phyloP scores from a whole-genome alignment of 2,329 filamentous ascomycete genomes.

The Alternaria gansuensis region DNA sequence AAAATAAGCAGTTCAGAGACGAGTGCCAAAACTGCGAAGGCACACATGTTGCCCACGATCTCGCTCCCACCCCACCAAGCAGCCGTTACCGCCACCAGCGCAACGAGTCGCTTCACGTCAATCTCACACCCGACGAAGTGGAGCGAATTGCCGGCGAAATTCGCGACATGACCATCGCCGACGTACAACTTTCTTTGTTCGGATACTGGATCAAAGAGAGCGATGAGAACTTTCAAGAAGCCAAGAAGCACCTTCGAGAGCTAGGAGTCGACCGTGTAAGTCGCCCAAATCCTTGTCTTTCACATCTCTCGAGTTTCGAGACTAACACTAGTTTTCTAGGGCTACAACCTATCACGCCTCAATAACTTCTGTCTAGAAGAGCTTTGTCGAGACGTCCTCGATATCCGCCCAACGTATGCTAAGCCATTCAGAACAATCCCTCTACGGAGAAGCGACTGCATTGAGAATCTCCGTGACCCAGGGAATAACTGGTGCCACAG shows the following conservation, averaged over 20 bases:
- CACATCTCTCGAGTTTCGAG: neutral
- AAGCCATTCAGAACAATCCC: conserved; percentile 5
- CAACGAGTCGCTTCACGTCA: conserved; percentile 21
- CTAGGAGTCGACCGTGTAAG: conserved; percentile 39
- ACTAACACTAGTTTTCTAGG: conserved; percentile 16
- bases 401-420: conserved; percentile 14
- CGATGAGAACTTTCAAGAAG: conserved; percentile 33
- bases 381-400: conserved; percentile 21
- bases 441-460: conserved; percentile 11
- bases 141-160: conserved; percentile 29
- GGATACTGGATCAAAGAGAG: conserved; percentile 38
- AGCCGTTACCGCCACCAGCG: conserved; percentile 7
- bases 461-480: conserved; percentile 10
- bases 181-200: conserved; percentile 38
- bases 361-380: conserved; percentile 26
- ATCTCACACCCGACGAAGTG: conserved; percentile 23
- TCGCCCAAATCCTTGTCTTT: neutral
- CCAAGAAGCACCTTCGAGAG: conserved; percentile 41
- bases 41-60: conserved; percentile 3
- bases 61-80: neutral
- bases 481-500: conserved; percentile 12
- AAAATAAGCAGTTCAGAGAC: neutral
- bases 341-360: conserved; percentile 33
- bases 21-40: neutral
- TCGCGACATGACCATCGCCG: conserved; percentile 37